Conservation (phyloP, 2,329 filamentous ascomycete genomes). For the Fusarium pseudocircinatum region DNA sequence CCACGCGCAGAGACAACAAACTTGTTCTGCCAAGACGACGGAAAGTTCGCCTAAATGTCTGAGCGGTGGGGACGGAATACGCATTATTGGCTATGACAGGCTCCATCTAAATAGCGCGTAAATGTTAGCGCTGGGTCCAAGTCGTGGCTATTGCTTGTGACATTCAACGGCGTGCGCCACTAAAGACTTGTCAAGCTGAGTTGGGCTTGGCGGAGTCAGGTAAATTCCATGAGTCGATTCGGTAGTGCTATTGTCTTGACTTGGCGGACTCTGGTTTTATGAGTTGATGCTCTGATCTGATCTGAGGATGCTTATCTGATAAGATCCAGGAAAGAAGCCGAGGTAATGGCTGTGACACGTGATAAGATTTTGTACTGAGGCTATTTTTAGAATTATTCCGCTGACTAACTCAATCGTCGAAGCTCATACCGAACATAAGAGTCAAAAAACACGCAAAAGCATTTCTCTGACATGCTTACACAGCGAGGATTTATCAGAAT, state of each 20-base stretch:
- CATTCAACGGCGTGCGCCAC: background rate
- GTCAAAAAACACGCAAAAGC: too few species aligned
- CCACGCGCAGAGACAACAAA: background rate
- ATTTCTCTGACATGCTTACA: too few species aligned
- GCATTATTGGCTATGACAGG: background rate
- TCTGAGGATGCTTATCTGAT: background rate
- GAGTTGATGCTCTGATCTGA: background rate
- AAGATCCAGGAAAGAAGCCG: background rate
- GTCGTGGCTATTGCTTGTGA: background rate
- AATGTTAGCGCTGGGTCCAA: background rate
- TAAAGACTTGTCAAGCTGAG: background rate
- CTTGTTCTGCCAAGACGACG: background rate
- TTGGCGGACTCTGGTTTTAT: background rate
- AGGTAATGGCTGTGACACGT: background rate
- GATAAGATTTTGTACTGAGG: accelerated
- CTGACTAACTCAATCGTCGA: background rate
- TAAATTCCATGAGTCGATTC: background rate
- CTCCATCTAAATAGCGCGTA: background rate
- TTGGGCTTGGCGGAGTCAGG: background rate
- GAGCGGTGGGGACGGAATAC: background rate
- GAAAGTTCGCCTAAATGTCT: background rate
- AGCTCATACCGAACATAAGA: background rate
- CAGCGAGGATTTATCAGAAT: too few species aligned
- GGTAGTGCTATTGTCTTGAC: background rate
- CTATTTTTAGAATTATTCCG: background rate